Evolutionary conservation across 148 eudicot species (phyloP), one percentile per base, ranked within the genome.

Genomic region (Camellia sinensis): DNA sequence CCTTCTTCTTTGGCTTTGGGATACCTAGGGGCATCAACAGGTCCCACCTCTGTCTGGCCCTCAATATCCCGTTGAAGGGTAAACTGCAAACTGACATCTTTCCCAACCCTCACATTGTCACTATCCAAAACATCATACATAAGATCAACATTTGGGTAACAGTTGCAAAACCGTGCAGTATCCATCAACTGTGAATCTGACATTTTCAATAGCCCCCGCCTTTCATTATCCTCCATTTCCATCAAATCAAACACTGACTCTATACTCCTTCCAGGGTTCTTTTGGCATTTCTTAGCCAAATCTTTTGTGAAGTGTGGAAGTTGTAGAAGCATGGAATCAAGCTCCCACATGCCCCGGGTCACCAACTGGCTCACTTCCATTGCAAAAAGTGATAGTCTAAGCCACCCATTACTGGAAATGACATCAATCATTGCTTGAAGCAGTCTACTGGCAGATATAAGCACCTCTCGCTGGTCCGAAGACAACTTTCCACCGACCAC

Each of bases 311-410:
- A 91, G 81, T 93, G 90, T 11, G 94, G 97, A 57, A 94, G 89
- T 79, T 94, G 98, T 68, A 94, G 84, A 29, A 94, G 98, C 90
- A 91, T 88, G 69, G 98, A 92, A 72, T 94, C 98, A 17, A 94
- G 89, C 80, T 92, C 94, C 98, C 98, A 94, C 94, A 94, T 92
- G 21, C 97, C 98, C 71, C 92, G 98, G 11, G 97, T 92, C 75
- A 90, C 93, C 98, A 94, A 92, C 83, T 94, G 98, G 85, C 97
- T 89, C 81, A 94, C 92, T 65, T 94, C 98, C 97, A 94, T 92
- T 5, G 95, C 91, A 59, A 91, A 92, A 74, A 94, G 37, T 29
- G 37, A 29, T 29, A 29, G 37, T 29, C 37, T 12, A 53, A 53
- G 57, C 12, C 57, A 53, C 10, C 95, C 97, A 46, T 82, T 92